Conservation (phyloP, 495 filamentous ascomycete genomes). For the Hypoxylon lienhwacheense region DNA sequence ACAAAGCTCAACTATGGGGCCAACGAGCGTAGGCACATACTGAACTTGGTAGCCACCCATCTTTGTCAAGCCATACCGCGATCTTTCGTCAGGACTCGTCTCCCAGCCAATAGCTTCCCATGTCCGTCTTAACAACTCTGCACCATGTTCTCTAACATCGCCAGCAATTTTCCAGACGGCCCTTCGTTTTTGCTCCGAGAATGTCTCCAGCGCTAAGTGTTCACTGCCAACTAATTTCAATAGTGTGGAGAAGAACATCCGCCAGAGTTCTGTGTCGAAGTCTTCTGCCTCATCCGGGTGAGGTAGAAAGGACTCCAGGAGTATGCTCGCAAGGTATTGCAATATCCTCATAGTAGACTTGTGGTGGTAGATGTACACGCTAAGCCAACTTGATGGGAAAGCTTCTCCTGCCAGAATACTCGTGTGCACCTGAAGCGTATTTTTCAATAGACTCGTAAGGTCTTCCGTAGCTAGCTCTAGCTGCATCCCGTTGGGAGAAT, state of each 20-base stretch:
- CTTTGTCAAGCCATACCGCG: conserved; percentile 73
- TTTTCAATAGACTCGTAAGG: conserved; percentile 70
- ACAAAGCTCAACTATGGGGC: conserved; percentile 90
- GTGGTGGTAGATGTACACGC: conserved; percentile 92
- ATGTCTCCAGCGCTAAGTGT: conserved; percentile 88
- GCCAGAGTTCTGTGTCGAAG: conserved; percentile 94
- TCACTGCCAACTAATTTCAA: conserved; percentile 87
- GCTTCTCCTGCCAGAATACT: conserved; percentile 88
- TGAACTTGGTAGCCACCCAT: conserved; percentile 98
- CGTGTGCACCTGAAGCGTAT: conserved; percentile 77
- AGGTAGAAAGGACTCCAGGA: conserved; percentile 78
- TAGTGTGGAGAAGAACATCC: conserved; percentile 84
- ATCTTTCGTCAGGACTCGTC: conserved; percentile 70
- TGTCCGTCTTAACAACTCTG: conserved; percentile 75
- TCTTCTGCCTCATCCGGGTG: conserved; percentile 87
- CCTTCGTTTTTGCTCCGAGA: conserved; percentile 92
- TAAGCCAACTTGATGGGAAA: conserved; percentile 88
- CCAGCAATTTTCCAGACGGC: conserved; percentile 99
- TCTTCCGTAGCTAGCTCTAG: conserved; percentile 74
- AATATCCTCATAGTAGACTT: conserved; percentile 85
- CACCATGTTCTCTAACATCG: conserved; percentile 90
- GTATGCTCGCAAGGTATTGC: conserved; percentile 76
- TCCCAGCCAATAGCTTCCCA: conserved; percentile 99
- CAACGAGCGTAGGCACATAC: conserved; percentile 89
- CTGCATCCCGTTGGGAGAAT: conserved; percentile 66